These are phyloP conservation scores for Nicotiana otophora DNA, from an alignment of 257 asterid genomes.

Conservation along the genomic window DNA sequence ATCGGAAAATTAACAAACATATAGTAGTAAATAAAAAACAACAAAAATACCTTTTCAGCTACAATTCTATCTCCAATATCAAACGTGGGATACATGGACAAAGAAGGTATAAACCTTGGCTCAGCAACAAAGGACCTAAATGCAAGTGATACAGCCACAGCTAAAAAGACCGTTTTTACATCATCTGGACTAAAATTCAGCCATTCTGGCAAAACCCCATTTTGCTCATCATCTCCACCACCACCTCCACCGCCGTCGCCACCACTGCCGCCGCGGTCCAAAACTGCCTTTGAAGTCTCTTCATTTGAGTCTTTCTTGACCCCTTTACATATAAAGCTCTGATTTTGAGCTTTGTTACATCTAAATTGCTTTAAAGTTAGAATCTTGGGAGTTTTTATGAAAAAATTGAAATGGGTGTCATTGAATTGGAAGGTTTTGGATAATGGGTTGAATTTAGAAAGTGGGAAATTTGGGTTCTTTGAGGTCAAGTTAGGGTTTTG, in stretches of 20 bases:
- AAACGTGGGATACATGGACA: conserved; percentile 92
- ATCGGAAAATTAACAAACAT: background rate
- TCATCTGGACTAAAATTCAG: conserved; percentile 59
- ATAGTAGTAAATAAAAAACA: background rate
- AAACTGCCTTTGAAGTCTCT: background rate
- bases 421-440: background rate
- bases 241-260: background rate
- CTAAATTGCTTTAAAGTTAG: background rate
- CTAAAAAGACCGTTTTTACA: conserved; percentile 82
- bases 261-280: background rate
- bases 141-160: conserved; percentile 60
- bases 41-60: conserved; percentile 71
- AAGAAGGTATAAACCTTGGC: conserved; percentile 88
- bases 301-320: background rate
- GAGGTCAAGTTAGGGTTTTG: background rate
- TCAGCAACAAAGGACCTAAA: conserved; percentile 81
- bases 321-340: background rate
- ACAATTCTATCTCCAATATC: conserved; percentile 84
- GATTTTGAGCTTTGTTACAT: background rate
- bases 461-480: background rate
- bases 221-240: conserved; percentile 8
- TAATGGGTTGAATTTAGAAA: conserved; percentile 5
- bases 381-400: background rate
- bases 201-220: conserved; percentile 35
- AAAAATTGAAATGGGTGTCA: background rate